Base-by-base conservation (phyloP, 2,329 filamentous ascomycete species). In the Pseudonectria foliicola region DNA sequence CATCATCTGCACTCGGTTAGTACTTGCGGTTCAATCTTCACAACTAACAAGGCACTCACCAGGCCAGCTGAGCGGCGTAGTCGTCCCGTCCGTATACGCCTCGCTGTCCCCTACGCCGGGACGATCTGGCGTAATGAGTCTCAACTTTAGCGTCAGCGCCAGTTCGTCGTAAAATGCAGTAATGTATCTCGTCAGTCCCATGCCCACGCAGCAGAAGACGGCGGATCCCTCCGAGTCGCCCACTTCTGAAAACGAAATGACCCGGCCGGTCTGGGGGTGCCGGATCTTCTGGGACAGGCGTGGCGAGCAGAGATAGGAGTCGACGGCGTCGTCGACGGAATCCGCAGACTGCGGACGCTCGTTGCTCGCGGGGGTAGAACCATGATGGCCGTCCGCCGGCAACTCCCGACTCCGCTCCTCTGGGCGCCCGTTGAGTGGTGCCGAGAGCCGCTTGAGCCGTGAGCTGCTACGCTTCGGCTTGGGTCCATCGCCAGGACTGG, bases 81-180 rank as follows among this genome's bases (percentile, higher is more conserved):
- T 82, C 15, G 85, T 82, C 31, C 82, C 81, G 54, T 93, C 86
- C 25, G 79, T 70, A 59, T 94, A 89, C 23, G 85, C 64, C 52
- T 93, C 88, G 55, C 90, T 95, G 52, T 87, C 89, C 31, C 92
- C 92, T 12, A 98, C 86, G 16, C 92, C 92, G 35, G 92, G 92
- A 34, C 92, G 78, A 59, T 98, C 92, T 6, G 90, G 84, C 1
- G 92, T 96, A 46, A 98, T 94, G 33, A 98, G 71, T 13, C 92
- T 79, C 37, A 98, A 64, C 57, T 87, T 92, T 39, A 98, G 66
- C 1, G 89, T 94, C 52, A 85, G 66, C 3, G 92, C 92, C 34
- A 98, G 69, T 59, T 98, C 92, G 57, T 98, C 92, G 55, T 96
- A 98, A 57, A 98, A 98, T 0, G 89, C 88, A 41, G 87, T 95